Percentiles rank a stretch among this genome's conserved stretches.
phyloP scores from a whole-genome alignment of 192 early-diverging fungal species.

The Coemansia sp. region DNA sequence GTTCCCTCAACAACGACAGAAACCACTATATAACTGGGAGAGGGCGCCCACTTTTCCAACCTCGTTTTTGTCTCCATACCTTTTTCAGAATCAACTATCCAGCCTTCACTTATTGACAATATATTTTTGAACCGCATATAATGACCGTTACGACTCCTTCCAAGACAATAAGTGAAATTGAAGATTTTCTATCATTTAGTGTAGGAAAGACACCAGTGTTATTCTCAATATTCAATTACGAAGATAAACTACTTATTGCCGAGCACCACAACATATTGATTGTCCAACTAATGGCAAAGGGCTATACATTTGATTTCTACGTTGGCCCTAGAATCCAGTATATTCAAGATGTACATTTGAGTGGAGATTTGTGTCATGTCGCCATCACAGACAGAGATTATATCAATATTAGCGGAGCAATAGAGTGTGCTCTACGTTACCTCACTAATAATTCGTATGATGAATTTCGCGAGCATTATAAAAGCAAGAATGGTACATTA shows the following conservation, averaged over 20 bases:
- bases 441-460: background rate
- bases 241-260: too few species aligned
- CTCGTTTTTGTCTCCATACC: background rate
- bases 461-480: background rate
- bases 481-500: too few species aligned
- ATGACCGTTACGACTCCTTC: too few species aligned
- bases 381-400: background rate
- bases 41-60: background rate
- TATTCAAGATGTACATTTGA: background rate
- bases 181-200: background rate
- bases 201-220: background rate
- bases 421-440: background rate
- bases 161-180: background rate
- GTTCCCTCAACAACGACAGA: background rate
- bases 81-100: background rate
- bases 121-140: too few species aligned
- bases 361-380: background rate
- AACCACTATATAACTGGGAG: background rate
- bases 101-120: too few species aligned
- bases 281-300: too few species aligned
- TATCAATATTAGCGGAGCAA: background rate
- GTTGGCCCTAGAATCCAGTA: background rate
- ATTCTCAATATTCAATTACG: background rate
- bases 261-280: too few species aligned
- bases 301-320: background rate